Evolutionary conservation across 2,329 filamentous ascomycete species (phyloP).

Genomic region (Microsporum ferrugineum): DNA sequence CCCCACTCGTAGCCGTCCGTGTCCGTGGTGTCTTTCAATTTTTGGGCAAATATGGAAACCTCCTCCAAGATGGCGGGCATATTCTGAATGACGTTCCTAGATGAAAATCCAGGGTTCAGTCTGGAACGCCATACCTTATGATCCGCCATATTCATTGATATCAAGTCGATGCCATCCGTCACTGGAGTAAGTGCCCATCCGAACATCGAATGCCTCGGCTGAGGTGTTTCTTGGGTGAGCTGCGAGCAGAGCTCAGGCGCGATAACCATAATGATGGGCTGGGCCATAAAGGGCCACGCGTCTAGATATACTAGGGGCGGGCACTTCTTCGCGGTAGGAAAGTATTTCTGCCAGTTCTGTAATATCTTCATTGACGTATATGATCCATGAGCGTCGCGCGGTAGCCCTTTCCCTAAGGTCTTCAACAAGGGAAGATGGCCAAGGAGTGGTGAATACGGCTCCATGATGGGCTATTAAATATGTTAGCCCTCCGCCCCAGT

Average conservation of each 20-base stretch:
- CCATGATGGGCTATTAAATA: not conserved
- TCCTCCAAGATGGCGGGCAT: not conserved
- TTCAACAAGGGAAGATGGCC: not conserved
- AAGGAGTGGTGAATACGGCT: not conserved
- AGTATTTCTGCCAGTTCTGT: not conserved
- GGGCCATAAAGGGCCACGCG: conserved; percentile 6
- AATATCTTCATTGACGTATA: not conserved
- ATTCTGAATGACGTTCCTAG: not conserved
- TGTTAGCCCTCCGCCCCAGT: not conserved
- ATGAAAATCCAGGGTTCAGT: not conserved
- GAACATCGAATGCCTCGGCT: conserved; percentile 6
- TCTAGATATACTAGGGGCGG: conserved; percentile 3
- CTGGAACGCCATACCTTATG: conserved; percentile 4
- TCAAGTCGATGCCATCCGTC: conserved; percentile 5
- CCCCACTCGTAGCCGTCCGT: not conserved
- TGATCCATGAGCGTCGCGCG: not conserved
- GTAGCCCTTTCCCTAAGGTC: not conserved
- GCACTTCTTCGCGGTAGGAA: conserved; percentile 3
- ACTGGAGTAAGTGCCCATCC: conserved; percentile 7
- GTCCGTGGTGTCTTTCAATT: not conserved
- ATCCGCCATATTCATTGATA: conserved; percentile 7
- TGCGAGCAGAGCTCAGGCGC: conserved; percentile 6
- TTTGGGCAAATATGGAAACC: not conserved
- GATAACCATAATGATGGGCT: conserved; percentile 7
- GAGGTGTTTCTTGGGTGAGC: conserved; percentile 6